Evolutionary conservation across 352 stramenopile genomes (phyloP), one percentile per base, ranked within the genome.

Genomic region (Pythium apleroticum): DNA sequence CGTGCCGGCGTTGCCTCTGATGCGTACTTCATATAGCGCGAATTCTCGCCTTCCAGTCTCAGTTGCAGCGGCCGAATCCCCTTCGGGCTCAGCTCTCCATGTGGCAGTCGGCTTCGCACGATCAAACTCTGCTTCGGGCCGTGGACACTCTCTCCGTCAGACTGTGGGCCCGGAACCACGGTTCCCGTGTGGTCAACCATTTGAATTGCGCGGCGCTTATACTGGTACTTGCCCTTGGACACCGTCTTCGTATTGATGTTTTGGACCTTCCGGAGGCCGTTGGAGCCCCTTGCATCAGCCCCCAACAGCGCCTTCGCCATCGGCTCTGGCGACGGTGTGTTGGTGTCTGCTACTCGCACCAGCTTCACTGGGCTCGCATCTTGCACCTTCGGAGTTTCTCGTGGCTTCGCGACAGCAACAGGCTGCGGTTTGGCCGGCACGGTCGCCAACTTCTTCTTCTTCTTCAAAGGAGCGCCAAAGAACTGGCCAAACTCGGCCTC

Each of bases 191-290:
- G 37, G 35, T 72, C 65, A 2, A 72, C n/a, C 17, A 72, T 17
- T 4, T 24, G 45, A 30, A 73, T 65, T 7, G 66, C 37, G 19
- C 48, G 31, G n/a, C 66, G 66, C 11, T 17, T 53, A 19, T 69
- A 55, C 56, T 59, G 25, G 52, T 62, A 73, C n/a, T 60, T 64
- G n/a, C 66, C 60, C 28, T 69, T 65, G 8, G 41, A 20, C 17
- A 73, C 60, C 3, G 54, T 65, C n/a, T 45, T 69, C 10, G 60
- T 69, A 22, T 73, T 69, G 33, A 69, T 55, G 9, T 54, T 57
- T 10, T 20, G 57, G 14, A 67, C 57, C 39, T 54, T 67, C 15
- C 65, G 52, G 5, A 67, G 59, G 20, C 65, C 65, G 56, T 72
- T 72, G 24, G 65, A 72, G 25, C 65, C 65, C 28, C 15, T 52